These are phyloP conservation scores for Eimeria praecox DNA, from an alignment of 169 alveolate genomes.

Conservation along the genomic window DNA sequence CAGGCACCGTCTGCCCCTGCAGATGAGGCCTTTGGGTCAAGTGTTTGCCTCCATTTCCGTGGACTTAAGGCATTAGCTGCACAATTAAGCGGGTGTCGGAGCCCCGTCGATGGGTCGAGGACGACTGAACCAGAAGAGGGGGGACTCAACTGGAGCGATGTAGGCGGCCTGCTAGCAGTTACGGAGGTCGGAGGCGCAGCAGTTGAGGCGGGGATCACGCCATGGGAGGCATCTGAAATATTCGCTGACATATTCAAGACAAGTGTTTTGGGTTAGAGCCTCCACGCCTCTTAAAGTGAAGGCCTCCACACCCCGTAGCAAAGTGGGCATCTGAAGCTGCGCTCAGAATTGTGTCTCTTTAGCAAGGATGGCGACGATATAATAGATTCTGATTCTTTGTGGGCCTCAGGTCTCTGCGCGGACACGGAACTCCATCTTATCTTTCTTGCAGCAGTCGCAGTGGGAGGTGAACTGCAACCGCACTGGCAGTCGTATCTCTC, in stretches of 20 bases:
- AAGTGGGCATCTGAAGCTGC: not conserved
- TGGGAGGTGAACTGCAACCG: slow-evolving; percentile 58
- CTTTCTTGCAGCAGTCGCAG: slow-evolving; percentile 57
- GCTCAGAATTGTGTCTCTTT: not conserved
- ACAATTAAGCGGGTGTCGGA: not conserved
- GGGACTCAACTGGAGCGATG: slow-evolving; percentile 21
- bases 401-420: slow-evolving; percentile 70
- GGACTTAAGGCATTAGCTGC: slow-evolving; percentile 58
- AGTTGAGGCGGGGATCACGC: slow-evolving; percentile 77
- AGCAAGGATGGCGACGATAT: not conserved
- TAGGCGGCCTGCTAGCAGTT: slow-evolving; percentile 45
- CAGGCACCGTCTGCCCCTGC: not conserved
- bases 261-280: slow-evolving; percentile 66
- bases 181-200: slow-evolving; percentile 80
- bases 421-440: slow-evolving; percentile 50
- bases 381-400: not conserved
- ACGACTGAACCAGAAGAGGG: not conserved
- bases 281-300: not conserved
- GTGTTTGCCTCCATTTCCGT: slow-evolving; percentile 55
- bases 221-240: slow-evolving; percentile 78
- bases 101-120: not conserved
- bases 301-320: not conserved
- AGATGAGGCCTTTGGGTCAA: slow-evolving; percentile 23
- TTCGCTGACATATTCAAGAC: slow-evolving; percentile 79
- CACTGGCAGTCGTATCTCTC: slow-evolving; percentile 70